Base-by-base conservation (phyloP, 371 early-diverging fungal species). In the Polyrhizophydium stewartii region DNA sequence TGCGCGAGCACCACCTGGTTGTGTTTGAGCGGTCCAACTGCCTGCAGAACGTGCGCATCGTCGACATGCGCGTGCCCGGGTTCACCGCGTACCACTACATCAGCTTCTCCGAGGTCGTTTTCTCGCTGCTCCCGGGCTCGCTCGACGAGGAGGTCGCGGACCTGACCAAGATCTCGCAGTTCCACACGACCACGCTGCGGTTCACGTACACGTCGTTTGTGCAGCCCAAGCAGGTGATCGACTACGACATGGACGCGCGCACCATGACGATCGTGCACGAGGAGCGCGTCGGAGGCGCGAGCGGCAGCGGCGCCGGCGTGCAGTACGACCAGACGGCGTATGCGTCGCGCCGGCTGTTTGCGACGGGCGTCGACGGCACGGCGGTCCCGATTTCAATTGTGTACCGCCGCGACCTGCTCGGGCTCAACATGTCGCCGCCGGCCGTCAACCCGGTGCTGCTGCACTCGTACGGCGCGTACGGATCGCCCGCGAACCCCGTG, bases 21-120 rank as follows among this genome's bases (percentile, higher is more conserved):
- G 77, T 86, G 6, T 73, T 80, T 53, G 86, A 86, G 61, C 73
- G 86, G 1, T 79, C 77, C 58, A 84, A 84, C 56, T 84, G 85
- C 52, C 65, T 83, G 24, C 81, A 82, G 25, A 84, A 85, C 51
- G 73, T 85, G 0, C 82, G 86, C 6, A 76, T 85, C 21, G 50
- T 79, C 40, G 64, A 74, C 49, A 19, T 69, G 47, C 0, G 61
- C 55, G 63, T 57, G 0, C 55, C 65, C 9, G 71, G 67, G 1
- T 81, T 85, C 55, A 64, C 69, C 27, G 58, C 72, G 19, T 84
- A 79, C 58, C 85, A 85, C 53, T 85, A 85, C 60, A 65, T 86
- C 6, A 71, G 81, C n/a, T 86, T 86, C 60, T 66, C 78, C 0
- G 85, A 86, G 50, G 70, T 63, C 1, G 83, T 85, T 10, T 86